phyloP scores from a whole-genome alignment of 129 eudicot species.

The Flaveria sonorensis region DNA sequence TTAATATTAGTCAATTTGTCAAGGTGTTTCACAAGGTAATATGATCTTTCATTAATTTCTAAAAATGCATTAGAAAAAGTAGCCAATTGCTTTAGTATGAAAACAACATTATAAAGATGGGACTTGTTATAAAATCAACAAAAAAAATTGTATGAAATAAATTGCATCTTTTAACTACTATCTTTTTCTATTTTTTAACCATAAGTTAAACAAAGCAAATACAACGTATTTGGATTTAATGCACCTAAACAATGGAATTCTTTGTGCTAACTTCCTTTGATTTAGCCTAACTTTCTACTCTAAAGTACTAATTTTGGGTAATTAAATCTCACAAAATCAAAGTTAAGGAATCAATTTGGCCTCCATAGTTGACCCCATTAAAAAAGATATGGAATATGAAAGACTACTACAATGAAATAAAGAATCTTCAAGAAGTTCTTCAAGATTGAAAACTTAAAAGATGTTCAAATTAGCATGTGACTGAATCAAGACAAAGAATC shows the following conservation, averaged over 20 bases:
- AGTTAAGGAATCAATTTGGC: conserved; percentile 4
- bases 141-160: neutral
- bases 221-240: conserved; percentile 1
- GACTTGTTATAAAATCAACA: too few relatives aligned
- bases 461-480: conserved; percentile 36
- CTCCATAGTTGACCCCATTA: conserved; percentile 1
- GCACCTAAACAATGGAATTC: neutral
- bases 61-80: too few relatives aligned
- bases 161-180: neutral
- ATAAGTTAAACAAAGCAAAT: neutral
- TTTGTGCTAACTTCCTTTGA: neutral
- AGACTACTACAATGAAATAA: neutral
- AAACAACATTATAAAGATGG: too few relatives aligned
- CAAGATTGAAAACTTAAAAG: conserved; percentile 6
- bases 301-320: neutral
- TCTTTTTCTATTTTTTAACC: neutral
- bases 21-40: too few relatives aligned
- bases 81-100: too few relatives aligned
- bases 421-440: conserved; percentile 28
- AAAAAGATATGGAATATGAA: conserved; percentile 1
- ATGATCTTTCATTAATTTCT: too few relatives aligned
- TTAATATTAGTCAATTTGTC: too few relatives aligned
- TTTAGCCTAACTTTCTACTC: conserved; percentile 7
- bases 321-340: neutral
- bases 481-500: conserved; percentile 33